Percentiles rank a stretch among this genome's conserved stretches.
Evolutionary conservation across 139 green algal genomes (phyloP).

Genomic region (Coelastrella sp.): DNA sequence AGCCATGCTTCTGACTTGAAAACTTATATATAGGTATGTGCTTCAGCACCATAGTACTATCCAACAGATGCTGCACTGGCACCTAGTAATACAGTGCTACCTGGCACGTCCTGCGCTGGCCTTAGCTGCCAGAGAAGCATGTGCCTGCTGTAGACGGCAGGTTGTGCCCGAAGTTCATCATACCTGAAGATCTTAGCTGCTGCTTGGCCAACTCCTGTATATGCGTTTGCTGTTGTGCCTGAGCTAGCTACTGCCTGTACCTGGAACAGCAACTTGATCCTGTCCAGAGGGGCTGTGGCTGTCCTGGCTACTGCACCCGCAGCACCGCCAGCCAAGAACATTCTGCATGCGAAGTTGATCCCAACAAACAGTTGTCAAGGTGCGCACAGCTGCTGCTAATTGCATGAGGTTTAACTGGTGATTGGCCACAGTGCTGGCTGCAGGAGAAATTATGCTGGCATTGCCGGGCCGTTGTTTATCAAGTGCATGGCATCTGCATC

Average conservation of each 20-base stretch:
- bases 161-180: neutral
- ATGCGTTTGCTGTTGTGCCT: slow-evolving; percentile 51
- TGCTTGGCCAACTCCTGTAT: slow-evolving; percentile 91
- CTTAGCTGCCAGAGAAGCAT: too few species aligned
- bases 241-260: slow-evolving; percentile 74
- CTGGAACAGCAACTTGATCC: slow-evolving; percentile 98
- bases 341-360: slow-evolving; percentile 27
- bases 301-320: slow-evolving; percentile 82
- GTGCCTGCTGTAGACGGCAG: too few species aligned
- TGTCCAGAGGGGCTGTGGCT: slow-evolving; percentile 79
- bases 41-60: too few species aligned
- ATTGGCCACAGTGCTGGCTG: too few species aligned
- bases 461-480: too few species aligned
- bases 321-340: slow-evolving; percentile 76
- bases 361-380: neutral
- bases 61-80: too few species aligned
- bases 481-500: too few species aligned
- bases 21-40: too few species aligned
- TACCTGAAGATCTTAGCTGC: slow-evolving; percentile 84
- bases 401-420: neutral
- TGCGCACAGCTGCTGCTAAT: neutral
- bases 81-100: too few species aligned
- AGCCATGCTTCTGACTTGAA: too few species aligned
- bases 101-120: too few species aligned
- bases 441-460: too few species aligned